Conservation (phyloP, 768 basidiomycete species). For the Pisolithus orientalis region DNA sequence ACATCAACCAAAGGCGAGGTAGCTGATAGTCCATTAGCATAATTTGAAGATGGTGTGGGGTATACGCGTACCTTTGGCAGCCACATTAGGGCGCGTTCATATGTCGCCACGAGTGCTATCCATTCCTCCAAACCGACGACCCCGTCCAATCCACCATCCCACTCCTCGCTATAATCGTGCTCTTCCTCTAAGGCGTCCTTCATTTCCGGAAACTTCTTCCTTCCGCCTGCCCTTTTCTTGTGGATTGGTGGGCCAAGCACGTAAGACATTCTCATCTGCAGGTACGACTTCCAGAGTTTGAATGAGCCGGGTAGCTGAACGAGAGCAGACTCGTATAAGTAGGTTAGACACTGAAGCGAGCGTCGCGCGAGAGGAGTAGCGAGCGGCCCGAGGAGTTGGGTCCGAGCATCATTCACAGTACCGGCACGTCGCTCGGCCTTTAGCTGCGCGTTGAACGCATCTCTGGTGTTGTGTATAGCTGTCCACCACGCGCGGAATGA, state of each 20-base stretch:
- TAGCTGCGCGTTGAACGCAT: constrained; percentile 50
- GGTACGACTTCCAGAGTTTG: constrained; percentile 94
- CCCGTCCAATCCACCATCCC: constrained; percentile 82
- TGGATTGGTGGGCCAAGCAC: constrained; percentile 71
- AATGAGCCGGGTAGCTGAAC: constrained; percentile 83
- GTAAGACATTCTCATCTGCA: constrained; percentile 75
- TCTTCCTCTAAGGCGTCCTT: constrained; percentile 86
- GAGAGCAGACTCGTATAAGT: constrained; percentile 92
- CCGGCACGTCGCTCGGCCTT: constrained; percentile 47
- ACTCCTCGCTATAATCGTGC: constrained; percentile 69
- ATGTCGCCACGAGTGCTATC: constrained; percentile 80
- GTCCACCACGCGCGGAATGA: constrained; percentile 94
- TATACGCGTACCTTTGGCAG: constrained; percentile 66
- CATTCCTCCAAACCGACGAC: constrained; percentile 96
- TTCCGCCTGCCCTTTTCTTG: constrained; percentile 77
- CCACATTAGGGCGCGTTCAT: constrained; percentile 94
- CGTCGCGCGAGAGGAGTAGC: constrained; percentile 65
- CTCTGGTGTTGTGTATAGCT: constrained; percentile 71
- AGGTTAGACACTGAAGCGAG: constrained; percentile 77
- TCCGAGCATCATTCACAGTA: constrained; percentile 43
- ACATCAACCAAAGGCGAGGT: constrained; percentile 91
- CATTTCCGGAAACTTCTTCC: constrained; percentile 90
- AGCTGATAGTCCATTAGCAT: constrained; percentile 43
- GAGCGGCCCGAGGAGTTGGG: constrained; percentile 70
- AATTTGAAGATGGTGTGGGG: not conserved